These are phyloP conservation scores for Auricularia heimuer DNA, from an alignment of 768 basidiomycete species.

Conservation along the genomic window DNA sequence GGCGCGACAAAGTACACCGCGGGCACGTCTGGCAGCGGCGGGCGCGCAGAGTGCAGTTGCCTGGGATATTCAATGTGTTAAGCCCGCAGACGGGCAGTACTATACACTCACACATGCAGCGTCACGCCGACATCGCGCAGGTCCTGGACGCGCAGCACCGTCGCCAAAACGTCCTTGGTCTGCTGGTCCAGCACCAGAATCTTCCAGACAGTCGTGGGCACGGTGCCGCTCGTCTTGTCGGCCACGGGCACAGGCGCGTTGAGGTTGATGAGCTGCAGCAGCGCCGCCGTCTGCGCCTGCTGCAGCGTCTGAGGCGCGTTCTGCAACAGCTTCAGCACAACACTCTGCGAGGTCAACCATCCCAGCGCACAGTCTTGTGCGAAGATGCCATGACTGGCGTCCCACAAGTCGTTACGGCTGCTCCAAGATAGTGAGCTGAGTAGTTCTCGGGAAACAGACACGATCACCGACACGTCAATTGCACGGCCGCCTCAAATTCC, in stretches of 20 bases:
- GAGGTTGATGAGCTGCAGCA: constrained; percentile 80
- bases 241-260: constrained; percentile 43
- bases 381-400: neutral
- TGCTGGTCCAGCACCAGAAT: constrained; percentile 89
- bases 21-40: constrained; percentile 88
- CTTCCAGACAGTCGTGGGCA: constrained; percentile 76
- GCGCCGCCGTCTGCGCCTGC: constrained; percentile 76
- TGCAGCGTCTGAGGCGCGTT: constrained; percentile 47
- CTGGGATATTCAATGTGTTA: constrained; percentile 31
- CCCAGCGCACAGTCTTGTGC: neutral
- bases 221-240: constrained; percentile 24
- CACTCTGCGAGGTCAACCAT: neutral
- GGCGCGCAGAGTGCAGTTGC: constrained; percentile 82
- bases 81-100: neutral
- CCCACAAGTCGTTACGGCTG: neutral
- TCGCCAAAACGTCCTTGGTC: constrained; percentile 94
- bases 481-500: too few species aligned
- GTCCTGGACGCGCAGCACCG: constrained; percentile 91
- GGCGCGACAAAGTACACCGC: constrained; percentile 96
- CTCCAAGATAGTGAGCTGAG: neutral
- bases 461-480: neutral
- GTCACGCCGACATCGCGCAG: constrained; percentile 95
- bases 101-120: constrained; percentile 76
- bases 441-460: neutral
- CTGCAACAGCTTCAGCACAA: neutral